Conservation (phyloP, 257 asterid genomes). For the Solanum microdontum region DNA sequence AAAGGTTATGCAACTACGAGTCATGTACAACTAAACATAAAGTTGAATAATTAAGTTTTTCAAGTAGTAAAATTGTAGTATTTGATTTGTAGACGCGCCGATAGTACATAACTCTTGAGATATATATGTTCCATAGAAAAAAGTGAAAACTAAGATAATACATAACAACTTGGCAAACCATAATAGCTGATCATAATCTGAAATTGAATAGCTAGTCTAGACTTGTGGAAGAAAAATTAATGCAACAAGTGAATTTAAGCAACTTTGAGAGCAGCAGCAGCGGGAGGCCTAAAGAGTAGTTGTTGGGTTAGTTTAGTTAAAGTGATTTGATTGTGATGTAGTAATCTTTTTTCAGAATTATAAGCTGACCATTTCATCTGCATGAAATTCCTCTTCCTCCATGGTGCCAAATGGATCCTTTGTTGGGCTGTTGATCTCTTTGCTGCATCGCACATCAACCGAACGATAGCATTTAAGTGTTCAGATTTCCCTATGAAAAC, state of each 20-base stretch:
- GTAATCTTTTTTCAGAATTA: background rate
- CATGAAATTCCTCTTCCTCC: constrained; percentile 45
- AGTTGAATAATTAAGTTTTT: too few relatives aligned
- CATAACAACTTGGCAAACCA: background rate
- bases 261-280: background rate
- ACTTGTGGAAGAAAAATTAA: background rate
- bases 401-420: constrained; percentile 44
- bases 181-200: background rate
- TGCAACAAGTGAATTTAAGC: background rate
- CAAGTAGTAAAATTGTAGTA: background rate
- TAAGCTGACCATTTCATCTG: constrained; percentile 33
- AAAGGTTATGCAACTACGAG: background rate
- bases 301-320: background rate
- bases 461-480: constrained; percentile 29
- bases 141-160: background rate
- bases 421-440: constrained; percentile 31
- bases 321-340: background rate
- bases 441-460: constrained; percentile 42
- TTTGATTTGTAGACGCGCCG: background rate
- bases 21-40: background rate
- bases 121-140: background rate
- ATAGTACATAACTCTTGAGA: background rate
- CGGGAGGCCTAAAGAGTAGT: background rate
- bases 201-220: background rate
- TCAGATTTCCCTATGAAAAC: constrained; percentile 34